Conservation (phyloP, 73 alveolate species). For the Paramecium sonneborni region DNA sequence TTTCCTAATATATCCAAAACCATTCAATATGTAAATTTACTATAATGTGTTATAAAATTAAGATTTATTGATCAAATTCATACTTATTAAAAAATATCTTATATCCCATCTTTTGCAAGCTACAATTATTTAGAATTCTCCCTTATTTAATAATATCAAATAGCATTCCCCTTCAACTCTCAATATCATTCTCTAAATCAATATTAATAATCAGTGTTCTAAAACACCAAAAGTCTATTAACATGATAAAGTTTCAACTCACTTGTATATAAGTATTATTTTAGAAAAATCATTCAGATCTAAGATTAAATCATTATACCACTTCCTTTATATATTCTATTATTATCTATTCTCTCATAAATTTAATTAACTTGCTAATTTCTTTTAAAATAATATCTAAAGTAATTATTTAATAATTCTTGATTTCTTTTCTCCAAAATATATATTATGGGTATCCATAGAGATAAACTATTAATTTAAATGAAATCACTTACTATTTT, state of each 20-base stretch:
- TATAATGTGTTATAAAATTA: constrained; percentile 14
- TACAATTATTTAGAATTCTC: background rate
- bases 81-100: background rate
- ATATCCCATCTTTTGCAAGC: background rate
- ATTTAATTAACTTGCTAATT: background rate
- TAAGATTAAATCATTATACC: background rate
- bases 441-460: background rate
- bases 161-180: background rate
- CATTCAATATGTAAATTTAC: constrained; percentile 20
- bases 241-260: background rate
- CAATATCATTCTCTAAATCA: background rate
- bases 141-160: background rate
- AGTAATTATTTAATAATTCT: background rate
- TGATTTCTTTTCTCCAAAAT: background rate
- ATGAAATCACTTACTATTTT: background rate
- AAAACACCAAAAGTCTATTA: background rate
- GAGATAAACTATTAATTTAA: background rate
- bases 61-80: background rate
- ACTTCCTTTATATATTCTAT: background rate
- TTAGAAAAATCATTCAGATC: background rate
- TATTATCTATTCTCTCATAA: background rate
- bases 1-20: background rate
- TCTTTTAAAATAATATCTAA: background rate
- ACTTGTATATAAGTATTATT: background rate
- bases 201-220: background rate